phyloP scores from a whole-genome alignment of 2,329 filamentous ascomycete species.

The Meredithiella fracta region DNA sequence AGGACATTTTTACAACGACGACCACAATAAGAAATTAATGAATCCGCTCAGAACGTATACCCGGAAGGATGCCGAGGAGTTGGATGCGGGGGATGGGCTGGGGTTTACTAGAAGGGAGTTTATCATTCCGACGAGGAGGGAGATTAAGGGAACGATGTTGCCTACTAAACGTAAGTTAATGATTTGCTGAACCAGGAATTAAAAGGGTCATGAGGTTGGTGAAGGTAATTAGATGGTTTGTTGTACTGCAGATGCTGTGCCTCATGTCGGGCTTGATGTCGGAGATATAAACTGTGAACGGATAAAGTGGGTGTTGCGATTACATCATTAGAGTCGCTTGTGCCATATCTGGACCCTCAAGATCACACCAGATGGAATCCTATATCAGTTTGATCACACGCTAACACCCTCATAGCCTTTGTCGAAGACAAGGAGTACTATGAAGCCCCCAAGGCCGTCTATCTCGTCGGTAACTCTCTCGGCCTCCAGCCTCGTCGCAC shows the following conservation, averaged over 20 bases:
- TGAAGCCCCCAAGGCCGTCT: conserved; percentile 32
- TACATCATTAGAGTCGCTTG: too few relatives aligned
- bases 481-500: conserved; percentile 56
- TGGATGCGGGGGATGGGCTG: conserved; percentile 41
- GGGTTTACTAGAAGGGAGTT: conserved; percentile 46
- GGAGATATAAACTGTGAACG: too few relatives aligned
- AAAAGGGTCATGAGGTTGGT: background rate
- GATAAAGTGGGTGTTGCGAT: too few relatives aligned
- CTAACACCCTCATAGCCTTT: conserved; percentile 6
- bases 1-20: background rate
- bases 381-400: background rate
- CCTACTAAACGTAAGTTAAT: conserved; percentile 15
- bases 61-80: conserved; percentile 15
- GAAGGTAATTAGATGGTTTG: background rate
- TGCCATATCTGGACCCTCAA: background rate
- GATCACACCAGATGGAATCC: background rate
- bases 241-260: background rate
- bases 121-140: conserved; percentile 42
- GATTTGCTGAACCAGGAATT: background rate
- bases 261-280: background rate
- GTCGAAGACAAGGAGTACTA: conserved; percentile 1
- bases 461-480: conserved; percentile 81
- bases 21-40: background rate
- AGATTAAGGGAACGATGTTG: conserved; percentile 20
- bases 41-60: conserved; percentile 1